Percentiles rank a stretch among this genome's conserved stretches.
phyloP scores from a whole-genome alignment of 2,329 filamentous ascomycete genomes.

The Orbilia quercus region DNA sequence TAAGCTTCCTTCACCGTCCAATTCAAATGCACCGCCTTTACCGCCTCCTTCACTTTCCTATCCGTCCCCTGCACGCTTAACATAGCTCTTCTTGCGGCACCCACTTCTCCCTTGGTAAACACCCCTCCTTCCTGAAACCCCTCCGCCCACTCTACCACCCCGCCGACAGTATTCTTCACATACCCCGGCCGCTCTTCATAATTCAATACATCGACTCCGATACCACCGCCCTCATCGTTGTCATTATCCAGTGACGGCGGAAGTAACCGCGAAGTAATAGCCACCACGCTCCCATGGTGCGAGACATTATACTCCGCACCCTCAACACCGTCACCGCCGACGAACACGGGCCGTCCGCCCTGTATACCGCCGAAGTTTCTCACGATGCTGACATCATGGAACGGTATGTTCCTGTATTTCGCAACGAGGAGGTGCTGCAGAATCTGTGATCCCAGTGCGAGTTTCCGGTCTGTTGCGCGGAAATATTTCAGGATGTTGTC shows the following conservation, averaged over 20 bases:
- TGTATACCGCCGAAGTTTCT: constrained; percentile 43
- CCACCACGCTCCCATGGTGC: constrained; percentile 57
- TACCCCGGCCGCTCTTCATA: constrained; percentile 34
- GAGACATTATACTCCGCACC: constrained; percentile 59
- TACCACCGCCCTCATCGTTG: constrained; percentile 45
- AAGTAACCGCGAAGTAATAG: constrained; percentile 22
- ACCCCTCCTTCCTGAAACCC: constrained; percentile 45
- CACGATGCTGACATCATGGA: constrained; percentile 43
- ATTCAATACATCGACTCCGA: constrained; percentile 43
- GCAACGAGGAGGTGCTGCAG: constrained; percentile 58
- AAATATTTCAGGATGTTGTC: constrained; percentile 53
- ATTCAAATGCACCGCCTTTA: constrained; percentile 58
- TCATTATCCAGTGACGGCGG: constrained; percentile 22
- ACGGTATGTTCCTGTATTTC: constrained; percentile 36
- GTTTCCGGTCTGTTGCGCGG: constrained; percentile 57
- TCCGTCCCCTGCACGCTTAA: constrained; percentile 1
- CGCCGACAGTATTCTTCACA: constrained; percentile 49
- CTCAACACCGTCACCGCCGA: constrained; percentile 15
- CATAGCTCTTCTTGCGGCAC: constrained; percentile 25
- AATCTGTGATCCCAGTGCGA: constrained; percentile 59
- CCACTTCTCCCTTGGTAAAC: constrained; percentile 58
- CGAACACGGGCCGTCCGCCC: constrained; percentile 41
- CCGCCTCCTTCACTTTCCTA: constrained; percentile 17
- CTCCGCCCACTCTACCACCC: constrained; percentile 57
- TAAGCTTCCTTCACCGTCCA: constrained; percentile 60